phyloP scores from a whole-genome alignment of 768 basidiomycete species.

The Phlebiopsis flavidoalba region DNA sequence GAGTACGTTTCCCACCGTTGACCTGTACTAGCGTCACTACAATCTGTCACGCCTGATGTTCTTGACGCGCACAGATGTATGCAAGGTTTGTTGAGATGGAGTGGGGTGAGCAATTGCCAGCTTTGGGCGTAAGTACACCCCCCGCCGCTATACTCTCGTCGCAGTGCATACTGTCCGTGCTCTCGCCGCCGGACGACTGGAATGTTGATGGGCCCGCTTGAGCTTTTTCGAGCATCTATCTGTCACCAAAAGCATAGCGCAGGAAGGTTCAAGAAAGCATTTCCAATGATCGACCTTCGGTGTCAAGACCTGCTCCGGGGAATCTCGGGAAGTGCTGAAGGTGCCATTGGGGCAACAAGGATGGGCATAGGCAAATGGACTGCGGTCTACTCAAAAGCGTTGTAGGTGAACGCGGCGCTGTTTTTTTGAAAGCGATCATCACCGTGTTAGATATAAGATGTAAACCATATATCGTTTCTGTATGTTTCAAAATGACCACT shows the following conservation, averaged over 20 bases:
- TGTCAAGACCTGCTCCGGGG: constrained; percentile 78
- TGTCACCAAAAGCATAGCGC: constrained; percentile 56
- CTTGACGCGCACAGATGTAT: constrained; percentile 34
- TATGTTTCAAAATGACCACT: neutral
- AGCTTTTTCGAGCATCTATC: constrained; percentile 65
- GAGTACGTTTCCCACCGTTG: constrained; percentile 46
- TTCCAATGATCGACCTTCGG: constrained; percentile 61
- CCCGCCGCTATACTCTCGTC: constrained; percentile 57
- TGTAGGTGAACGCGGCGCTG: neutral
- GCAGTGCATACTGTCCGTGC: constrained; percentile 51
- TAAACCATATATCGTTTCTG: neutral
- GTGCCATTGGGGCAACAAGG: too few relatives aligned
- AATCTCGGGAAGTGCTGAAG: constrained; percentile 70
- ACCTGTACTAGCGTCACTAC: neutral
- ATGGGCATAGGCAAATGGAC: neutral
- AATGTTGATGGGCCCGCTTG: constrained; percentile 31
- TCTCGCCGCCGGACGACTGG: constrained; percentile 42
- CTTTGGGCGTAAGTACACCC: constrained; percentile 68
- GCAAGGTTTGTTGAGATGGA: too few relatives aligned
- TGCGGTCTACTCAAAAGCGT: neutral
- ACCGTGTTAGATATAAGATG: neutral
- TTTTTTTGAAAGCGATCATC: neutral
- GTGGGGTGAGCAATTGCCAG: too few relatives aligned
- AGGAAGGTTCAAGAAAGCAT: constrained; percentile 70
- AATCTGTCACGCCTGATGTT: constrained; percentile 2